These are phyloP conservation scores for Fraxinus floribunda DNA, from an alignment of 305 asterid species.

Conservation along the genomic window DNA sequence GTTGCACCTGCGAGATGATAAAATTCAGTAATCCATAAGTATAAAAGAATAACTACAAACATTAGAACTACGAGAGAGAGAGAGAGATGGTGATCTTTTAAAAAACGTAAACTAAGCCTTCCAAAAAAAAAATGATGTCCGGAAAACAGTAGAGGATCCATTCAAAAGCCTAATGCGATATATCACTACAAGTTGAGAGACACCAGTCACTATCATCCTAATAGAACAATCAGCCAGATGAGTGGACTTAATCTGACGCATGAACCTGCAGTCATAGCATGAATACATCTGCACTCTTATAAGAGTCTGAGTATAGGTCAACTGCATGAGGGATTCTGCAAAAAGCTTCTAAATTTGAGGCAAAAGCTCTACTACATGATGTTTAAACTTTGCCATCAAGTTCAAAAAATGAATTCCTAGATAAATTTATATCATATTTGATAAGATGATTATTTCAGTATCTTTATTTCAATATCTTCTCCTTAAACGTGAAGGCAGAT, in stretches of 20 bases:
- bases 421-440: neutral
- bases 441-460: neutral
- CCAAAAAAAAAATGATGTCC: neutral
- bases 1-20: conserved; percentile 55
- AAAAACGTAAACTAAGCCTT: neutral
- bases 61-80: neutral
- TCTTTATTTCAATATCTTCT: neutral
- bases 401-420: neutral
- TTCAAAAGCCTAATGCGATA: neutral
- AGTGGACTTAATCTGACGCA: neutral
- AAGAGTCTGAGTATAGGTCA: neutral
- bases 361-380: neutral
- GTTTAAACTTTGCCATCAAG: neutral
- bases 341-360: neutral
- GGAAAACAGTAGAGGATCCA: neutral
- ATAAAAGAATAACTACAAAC: neutral
- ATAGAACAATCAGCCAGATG: neutral
- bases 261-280: neutral
- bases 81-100: neutral
- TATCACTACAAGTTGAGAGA: neutral
- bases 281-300: neutral
- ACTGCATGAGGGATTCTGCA: neutral
- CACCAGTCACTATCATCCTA: neutral
- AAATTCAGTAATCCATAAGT: neutral
- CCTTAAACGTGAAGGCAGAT: neutral